A percentile compares a stretch with the other conserved stretches of the same genome.
Conservation (phyloP, 2,329 filamentous ascomycete species). For the Sporothrix sp. region DNA sequence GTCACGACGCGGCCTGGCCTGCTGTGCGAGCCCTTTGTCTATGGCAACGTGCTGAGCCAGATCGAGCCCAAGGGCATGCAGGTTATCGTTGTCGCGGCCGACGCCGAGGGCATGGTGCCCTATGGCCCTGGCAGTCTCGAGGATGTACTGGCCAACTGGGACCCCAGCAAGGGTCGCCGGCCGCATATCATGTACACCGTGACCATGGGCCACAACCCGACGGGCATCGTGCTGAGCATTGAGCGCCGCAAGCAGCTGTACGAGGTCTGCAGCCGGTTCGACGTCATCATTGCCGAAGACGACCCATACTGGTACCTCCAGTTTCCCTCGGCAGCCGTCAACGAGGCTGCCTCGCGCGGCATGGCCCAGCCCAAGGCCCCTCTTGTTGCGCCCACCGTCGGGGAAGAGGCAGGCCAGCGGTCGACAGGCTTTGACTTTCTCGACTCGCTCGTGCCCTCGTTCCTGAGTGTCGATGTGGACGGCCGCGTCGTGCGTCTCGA, state of each 20-base stretch:
- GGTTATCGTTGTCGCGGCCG: slow-evolving; percentile 63
- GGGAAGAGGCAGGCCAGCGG: slow-evolving; percentile 24
- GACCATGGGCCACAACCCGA: slow-evolving; percentile 84
- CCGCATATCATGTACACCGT: slow-evolving; percentile 87
- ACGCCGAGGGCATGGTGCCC: slow-evolving; percentile 70
- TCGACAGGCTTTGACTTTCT: slow-evolving; percentile 64
- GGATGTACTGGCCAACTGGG: slow-evolving; percentile 76
- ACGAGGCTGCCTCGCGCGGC: slow-evolving; percentile 40
- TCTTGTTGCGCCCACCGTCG: slow-evolving; percentile 17
- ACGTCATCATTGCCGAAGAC: slow-evolving; percentile 86
- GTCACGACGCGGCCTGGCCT: slow-evolving; percentile 63
- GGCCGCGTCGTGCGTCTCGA: slow-evolving; percentile 84
- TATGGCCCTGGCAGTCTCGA: slow-evolving; percentile 62
- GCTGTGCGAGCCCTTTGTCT: slow-evolving; percentile 71
- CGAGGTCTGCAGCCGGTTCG: slow-evolving; percentile 68
- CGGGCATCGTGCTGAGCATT: slow-evolving; percentile 63
- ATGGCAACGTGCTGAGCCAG: slow-evolving; percentile 65
- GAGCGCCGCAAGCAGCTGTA: slow-evolving; percentile 71
- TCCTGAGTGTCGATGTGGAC: slow-evolving; percentile 69
- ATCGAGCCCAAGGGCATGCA: slow-evolving; percentile 60
- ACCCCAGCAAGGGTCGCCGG: slow-evolving; percentile 59
- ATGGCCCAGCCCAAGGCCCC: slow-evolving; percentile 23
- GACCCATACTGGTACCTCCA: slow-evolving; percentile 96
- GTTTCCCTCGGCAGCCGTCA: slow-evolving; percentile 58
- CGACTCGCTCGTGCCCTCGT: slow-evolving; percentile 75